Evolutionary conservation across 495 filamentous ascomycete genomes (phyloP), one percentile per base, ranked within the genome.

Genomic region (Penicilliopsis zonata): DNA sequence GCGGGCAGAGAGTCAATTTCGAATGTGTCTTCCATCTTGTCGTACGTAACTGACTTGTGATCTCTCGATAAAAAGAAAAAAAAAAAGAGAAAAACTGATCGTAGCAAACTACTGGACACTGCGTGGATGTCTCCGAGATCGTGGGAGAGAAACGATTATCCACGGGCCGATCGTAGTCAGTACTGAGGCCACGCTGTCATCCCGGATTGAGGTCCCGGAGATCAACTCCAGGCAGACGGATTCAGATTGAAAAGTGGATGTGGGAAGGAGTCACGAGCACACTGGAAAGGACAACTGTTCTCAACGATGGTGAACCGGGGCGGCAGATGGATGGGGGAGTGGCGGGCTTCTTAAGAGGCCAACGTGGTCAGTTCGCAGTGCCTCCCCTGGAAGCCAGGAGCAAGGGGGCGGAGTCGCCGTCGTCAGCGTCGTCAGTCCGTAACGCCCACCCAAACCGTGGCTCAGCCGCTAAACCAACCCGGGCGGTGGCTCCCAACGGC

Each of bases 311-410:
- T 4, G 28, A 9, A 9, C 13, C 23, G 14, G 18, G 13, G 13
- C 4, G 13, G 23, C 18, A 29, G 18, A 10, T 13, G 18, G 21
- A 37, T 34, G 45, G 35, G 37, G 9, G 36, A 46, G 24, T 23
- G 38, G 43, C 23, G 18, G 49, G 38, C 44, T 57, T 51, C 54
- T 57, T 57, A 54, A 62, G 54, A 65, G 57, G 61, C 57, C 57
- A 63, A 50, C 55, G 57, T 63, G 61, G 55, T 61, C 57, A 40
- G 52, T 46, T 53, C 57, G 38, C 18, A 16, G 15, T 30, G 29
- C 28, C 19, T 14, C 20, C 31, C 35, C 25, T 35, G 9, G n/a
- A n/a, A n/a, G n/a, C n/a, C n/a, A n/a, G n/a, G n/a, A 28, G 36
- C 27, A 50, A 45, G 43, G 47, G 40, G 47, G 43, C 35, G 38